Percentiles rank a stretch among this genome's conserved stretches.
phyloP scores from a whole-genome alignment of 768 basidiomycete genomes.

The Phanerochaete carnosa region DNA sequence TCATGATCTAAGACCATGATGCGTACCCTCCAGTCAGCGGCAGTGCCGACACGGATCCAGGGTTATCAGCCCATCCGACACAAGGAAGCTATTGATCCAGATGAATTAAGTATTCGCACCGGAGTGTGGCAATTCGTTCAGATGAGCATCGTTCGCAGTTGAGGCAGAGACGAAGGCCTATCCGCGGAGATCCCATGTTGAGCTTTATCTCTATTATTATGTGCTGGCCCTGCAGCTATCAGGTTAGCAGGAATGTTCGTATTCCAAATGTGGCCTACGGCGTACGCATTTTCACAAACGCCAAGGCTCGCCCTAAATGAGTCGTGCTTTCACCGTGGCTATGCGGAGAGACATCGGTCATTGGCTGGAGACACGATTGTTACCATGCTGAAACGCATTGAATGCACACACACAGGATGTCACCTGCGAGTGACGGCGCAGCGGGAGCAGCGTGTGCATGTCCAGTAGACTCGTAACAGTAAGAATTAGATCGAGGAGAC shows the following conservation, averaged over 20 bases:
- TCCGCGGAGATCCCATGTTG: background rate
- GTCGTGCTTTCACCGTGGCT: too few relatives aligned
- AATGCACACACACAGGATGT: too few relatives aligned
- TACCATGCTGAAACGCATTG: background rate
- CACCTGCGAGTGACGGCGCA: too few relatives aligned
- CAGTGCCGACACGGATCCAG: background rate
- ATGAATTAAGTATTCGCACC: background rate
- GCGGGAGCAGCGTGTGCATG: too few relatives aligned
- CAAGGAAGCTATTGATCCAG: background rate
- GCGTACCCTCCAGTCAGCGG: background rate
- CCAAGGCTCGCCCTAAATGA: too few relatives aligned
- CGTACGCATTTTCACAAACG: too few relatives aligned
- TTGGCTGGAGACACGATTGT: too few relatives aligned
- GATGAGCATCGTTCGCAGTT: background rate
- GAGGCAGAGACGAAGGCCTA: background rate
- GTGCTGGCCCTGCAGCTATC: background rate
- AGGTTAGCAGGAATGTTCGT: background rate
- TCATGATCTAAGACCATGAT: background rate
- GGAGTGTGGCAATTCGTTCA: background rate
- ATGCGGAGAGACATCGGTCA: too few relatives aligned
- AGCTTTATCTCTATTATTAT: background rate
- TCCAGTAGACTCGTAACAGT: too few relatives aligned
- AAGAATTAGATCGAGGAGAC: background rate
- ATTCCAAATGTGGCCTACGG: too few relatives aligned
- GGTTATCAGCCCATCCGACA: background rate